A percentile compares a stretch with the other conserved stretches of the same genome.
Evolutionary conservation across 1,284 basidiomycete genomes (phyloP).

Genomic region (Somion occarium): DNA sequence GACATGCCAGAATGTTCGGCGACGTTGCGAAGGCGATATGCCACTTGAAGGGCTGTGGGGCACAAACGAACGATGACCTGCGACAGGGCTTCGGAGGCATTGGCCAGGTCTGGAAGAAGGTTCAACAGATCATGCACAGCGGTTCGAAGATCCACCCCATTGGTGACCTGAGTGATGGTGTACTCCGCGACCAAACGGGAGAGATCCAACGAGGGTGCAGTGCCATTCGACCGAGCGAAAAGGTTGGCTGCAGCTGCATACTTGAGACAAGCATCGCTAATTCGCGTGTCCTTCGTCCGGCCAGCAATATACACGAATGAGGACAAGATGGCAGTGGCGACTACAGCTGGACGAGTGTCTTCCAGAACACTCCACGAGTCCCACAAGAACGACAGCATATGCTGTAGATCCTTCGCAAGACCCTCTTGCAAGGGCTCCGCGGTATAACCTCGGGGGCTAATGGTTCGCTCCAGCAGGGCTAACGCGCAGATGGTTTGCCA

Average conservation of each 20-base stretch:
- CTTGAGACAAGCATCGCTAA: constrained; percentile 24
- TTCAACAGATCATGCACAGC: too few relatives aligned
- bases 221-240: background rate
- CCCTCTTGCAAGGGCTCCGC: constrained; percentile 5
- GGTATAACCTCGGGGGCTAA: background rate
- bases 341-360: constrained; percentile 19
- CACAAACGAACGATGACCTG: background rate
- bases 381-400: constrained; percentile 40
- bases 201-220: background rate
- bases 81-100: background rate
- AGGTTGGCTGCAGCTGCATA: background rate
- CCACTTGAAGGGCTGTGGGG: background rate
- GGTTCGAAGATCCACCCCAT: too few relatives aligned
- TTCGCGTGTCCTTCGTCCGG: constrained; percentile 28
- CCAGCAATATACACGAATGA: constrained; percentile 45
- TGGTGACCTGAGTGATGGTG: background rate
- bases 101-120: background rate
- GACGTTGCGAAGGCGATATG: background rate
- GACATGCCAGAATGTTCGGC: background rate
- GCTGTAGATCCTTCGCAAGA: constrained; percentile 27
- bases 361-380: constrained; percentile 14
- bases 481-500: background rate
- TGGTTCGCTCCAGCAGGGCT: background rate
- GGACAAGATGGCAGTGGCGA: constrained; percentile 34
- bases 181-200: background rate